These are phyloP conservation scores for Eucommia ulmoides DNA, from an alignment of 257 asterid genomes.

Conservation along the genomic window DNA sequence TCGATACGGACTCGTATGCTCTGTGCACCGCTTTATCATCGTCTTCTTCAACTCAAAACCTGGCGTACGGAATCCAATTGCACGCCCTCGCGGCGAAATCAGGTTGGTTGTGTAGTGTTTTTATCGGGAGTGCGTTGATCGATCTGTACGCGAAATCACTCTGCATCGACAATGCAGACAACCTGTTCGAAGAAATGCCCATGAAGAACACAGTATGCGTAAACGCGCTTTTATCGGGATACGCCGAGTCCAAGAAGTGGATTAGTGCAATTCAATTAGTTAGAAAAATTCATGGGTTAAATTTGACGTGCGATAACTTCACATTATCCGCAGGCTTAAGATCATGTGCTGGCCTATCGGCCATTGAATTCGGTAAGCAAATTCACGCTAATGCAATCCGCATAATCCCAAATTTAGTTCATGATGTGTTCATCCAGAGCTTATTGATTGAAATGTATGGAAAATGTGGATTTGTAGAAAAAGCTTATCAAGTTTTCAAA, in stretches of 20 bases:
- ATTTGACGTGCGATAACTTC: slow-evolving; percentile 35
- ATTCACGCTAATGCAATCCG: slow-evolving; percentile 47
- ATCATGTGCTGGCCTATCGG: slow-evolving; percentile 47
- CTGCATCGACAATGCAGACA: slow-evolving; percentile 30
- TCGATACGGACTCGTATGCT: slow-evolving; percentile 46
- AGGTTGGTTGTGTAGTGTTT: slow-evolving; percentile 46
- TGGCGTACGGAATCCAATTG: slow-evolving; percentile 25
- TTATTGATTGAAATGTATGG: slow-evolving; percentile 85
- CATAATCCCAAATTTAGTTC: slow-evolving; percentile 18
- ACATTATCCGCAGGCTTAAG: slow-evolving; percentile 58
- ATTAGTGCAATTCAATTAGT: slow-evolving; percentile 27
- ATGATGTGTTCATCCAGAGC: slow-evolving; percentile 55
- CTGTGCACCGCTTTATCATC: slow-evolving; percentile 15
- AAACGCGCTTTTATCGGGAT: slow-evolving; percentile 70
- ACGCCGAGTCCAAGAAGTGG: slow-evolving; percentile 68
- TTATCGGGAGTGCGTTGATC: slow-evolving; percentile 64
- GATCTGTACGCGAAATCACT: slow-evolving; percentile 33
- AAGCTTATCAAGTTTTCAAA: slow-evolving; percentile 43
- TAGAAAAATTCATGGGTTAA: slow-evolving; percentile 29
- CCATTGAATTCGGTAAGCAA: slow-evolving; percentile 49
- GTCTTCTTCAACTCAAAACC: slow-evolving; percentile 5
- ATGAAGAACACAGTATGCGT: slow-evolving; percentile 35
- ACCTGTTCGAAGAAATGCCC: slow-evolving; percentile 82
- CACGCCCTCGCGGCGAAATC: slow-evolving; percentile 36
- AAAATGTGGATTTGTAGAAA: slow-evolving; percentile 50